Percentiles rank a stretch among this genome's conserved stretches.
phyloP scores from a whole-genome alignment of 164 flowering plant genomes.

The Annona cherimola region DNA sequence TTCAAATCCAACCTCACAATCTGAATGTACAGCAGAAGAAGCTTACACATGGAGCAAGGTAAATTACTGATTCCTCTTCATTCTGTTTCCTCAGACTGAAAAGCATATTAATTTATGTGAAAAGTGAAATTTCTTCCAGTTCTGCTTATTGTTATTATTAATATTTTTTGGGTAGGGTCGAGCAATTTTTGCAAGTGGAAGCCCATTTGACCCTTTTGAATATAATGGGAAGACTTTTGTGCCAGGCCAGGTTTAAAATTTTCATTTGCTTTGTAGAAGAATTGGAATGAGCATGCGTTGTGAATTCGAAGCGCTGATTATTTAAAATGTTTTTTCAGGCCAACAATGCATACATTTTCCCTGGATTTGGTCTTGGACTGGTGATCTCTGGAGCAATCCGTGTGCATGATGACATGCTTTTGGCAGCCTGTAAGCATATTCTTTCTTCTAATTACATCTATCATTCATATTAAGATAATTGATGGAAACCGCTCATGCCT shows the following conservation, averaged over 20 bases:
- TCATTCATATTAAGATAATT: too few relatives aligned
- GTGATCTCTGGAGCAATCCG: conserved; percentile 93
- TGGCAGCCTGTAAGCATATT: conserved; percentile 72
- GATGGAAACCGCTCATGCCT: too few relatives aligned
- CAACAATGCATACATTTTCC: conserved; percentile 94
- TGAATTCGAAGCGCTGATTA: neutral
- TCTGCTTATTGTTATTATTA: neutral
- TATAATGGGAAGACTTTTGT: conserved; percentile 53
- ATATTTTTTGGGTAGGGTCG: conserved; percentile 49
- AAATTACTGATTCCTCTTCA: conserved; percentile 2
- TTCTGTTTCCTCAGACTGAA: neutral
- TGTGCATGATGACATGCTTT: conserved; percentile 90
- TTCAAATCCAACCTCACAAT: conserved; percentile 90
- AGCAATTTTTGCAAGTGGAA: conserved; percentile 90
- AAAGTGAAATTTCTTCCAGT: neutral
- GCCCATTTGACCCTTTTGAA: conserved; percentile 89
- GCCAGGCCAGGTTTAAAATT: conserved; percentile 70
- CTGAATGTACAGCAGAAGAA: conserved; percentile 97
- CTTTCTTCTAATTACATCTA: neutral
- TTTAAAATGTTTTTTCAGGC: conserved; percentile 35
- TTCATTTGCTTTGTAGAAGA: neutral
- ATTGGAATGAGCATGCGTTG: neutral
- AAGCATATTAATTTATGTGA: neutral
- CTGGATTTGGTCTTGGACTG: conserved; percentile 92
- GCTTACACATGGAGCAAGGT: conserved; percentile 93